Evolutionary conservation across 768 basidiomycete species (phyloP).

Genomic region (Russula vinacea): DNA sequence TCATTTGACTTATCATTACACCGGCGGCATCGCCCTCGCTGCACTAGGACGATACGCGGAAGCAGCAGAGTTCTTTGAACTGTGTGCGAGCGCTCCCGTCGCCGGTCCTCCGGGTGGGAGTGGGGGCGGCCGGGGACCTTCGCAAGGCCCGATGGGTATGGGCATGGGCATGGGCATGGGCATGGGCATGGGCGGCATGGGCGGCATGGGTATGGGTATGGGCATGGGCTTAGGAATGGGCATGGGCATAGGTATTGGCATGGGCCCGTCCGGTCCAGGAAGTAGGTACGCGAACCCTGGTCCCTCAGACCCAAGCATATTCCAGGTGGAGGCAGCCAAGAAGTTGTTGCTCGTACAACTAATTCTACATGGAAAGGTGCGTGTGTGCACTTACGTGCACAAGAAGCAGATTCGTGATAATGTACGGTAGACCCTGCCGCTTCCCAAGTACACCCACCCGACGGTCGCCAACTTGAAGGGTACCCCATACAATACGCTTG

Average conservation of each 20-base stretch:
- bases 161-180: slow-evolving; percentile 19
- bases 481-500: slow-evolving; percentile 61
- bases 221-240: slow-evolving; percentile 11
- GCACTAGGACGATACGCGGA: slow-evolving; percentile 63
- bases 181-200: no score
- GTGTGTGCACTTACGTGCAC: slow-evolving; percentile 19
- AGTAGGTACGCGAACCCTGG: slow-evolving; percentile 6
- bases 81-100: slow-evolving; percentile 53
- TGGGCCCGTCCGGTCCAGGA: slow-evolving; percentile 19
- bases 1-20: slow-evolving; percentile 81
- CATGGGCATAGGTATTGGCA: slow-evolving; percentile 15
- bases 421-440: slow-evolving; percentile 40
- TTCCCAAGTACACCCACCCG: slow-evolving; percentile 74
- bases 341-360: slow-evolving; percentile 77
- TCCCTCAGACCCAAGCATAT: slow-evolving; percentile 49
- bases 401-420: neutral
- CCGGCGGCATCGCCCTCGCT: slow-evolving; percentile 65
- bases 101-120: slow-evolving; percentile 9
- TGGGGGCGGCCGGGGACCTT: slow-evolving; percentile 2
- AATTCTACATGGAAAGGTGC: slow-evolving; percentile 70
- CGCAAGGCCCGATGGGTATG: slow-evolving; percentile 15
- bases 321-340: slow-evolving; percentile 86
- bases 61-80: slow-evolving; percentile 78
- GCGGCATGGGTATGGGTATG: slow-evolving; percentile 19
- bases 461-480: slow-evolving; percentile 61